These are phyloP conservation scores for Chloris gayana DNA, from an alignment of 176 grass and related monocot genomes.

Conservation along the genomic window DNA sequence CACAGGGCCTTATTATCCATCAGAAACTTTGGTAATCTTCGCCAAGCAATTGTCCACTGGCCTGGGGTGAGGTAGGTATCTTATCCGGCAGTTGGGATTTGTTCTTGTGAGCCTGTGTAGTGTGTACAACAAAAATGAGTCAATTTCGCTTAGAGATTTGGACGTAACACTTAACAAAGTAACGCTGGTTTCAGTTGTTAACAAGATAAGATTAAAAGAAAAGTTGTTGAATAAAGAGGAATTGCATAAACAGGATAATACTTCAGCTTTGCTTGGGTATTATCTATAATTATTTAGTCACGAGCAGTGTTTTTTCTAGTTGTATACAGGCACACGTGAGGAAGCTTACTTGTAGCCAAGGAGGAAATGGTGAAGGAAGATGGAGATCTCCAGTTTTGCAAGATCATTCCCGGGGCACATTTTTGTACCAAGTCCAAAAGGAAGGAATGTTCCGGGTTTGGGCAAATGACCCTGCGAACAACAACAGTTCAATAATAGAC, in stretches of 20 bases:
- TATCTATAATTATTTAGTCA: too few relatives aligned
- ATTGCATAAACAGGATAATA: too few relatives aligned
- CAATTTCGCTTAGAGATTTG: too few relatives aligned
- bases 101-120: slow-evolving; percentile 61
- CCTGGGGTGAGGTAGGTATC: slow-evolving; percentile 73
- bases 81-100: slow-evolving; percentile 45
- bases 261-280: too few relatives aligned
- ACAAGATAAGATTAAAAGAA: too few relatives aligned
- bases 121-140: neutral
- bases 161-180: too few relatives aligned
- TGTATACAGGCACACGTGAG: neutral
- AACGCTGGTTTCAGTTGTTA: too few relatives aligned
- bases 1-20: too few relatives aligned
- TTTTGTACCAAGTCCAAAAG: slow-evolving; percentile 65
- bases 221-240: too few relatives aligned
- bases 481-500: too few relatives aligned
- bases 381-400: slow-evolving; percentile 92
- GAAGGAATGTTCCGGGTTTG: slow-evolving; percentile 74
- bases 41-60: slow-evolving; percentile 80
- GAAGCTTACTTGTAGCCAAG: slow-evolving; percentile 69
- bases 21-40: slow-evolving; percentile 51
- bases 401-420: slow-evolving; percentile 89
- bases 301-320: too few relatives aligned
- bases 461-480: slow-evolving; percentile 53
- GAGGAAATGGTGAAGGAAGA: slow-evolving; percentile 95